phyloP scores from a whole-genome alignment of 495 filamentous ascomycete species.

The Aspergillus leporis region DNA sequence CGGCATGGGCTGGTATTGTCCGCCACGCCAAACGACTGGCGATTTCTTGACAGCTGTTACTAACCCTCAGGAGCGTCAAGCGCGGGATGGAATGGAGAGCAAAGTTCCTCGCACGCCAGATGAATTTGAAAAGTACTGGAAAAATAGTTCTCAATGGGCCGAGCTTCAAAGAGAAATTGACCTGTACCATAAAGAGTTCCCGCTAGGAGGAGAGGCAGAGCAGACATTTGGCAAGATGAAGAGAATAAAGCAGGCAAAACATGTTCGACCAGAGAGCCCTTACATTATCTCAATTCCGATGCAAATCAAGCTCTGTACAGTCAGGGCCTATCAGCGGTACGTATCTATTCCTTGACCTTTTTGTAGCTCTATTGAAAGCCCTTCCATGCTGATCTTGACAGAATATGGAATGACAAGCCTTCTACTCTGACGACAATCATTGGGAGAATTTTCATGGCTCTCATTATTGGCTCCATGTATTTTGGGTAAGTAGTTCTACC shows the following conservation, averaged over 20 bases:
- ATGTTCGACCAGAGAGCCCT: conserved; percentile 43
- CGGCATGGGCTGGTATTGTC: conserved; percentile 60
- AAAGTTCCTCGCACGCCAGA: conserved; percentile 68
- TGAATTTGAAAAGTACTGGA: conserved; percentile 67
- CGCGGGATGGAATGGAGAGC: conserved; percentile 60
- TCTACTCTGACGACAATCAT: conserved; percentile 74
- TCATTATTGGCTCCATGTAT: conserved; percentile 87
- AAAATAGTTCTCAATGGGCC: conserved; percentile 52
- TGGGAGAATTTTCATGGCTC: conserved; percentile 74
- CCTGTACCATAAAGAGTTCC: conserved; percentile 44
- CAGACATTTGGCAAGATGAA: conserved; percentile 36
- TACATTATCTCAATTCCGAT: conserved; percentile 49
- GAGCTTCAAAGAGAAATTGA: conserved; percentile 50
- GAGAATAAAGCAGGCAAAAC: conserved; percentile 40
- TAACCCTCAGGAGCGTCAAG: conserved; percentile 61
- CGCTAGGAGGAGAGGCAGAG: conserved; percentile 34
- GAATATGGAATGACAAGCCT: conserved; percentile 72
- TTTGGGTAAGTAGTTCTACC: conserved; percentile 56
- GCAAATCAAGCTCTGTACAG: conserved; percentile 51
- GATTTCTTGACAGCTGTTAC: conserved; percentile 78
- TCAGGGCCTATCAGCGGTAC: conserved; percentile 52
- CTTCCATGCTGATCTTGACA: conserved; percentile 30
- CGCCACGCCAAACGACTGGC: conserved; percentile 60
- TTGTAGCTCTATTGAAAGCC: conserved; percentile 19
- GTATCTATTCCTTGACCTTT: background rate